A percentile compares a stretch with the other conserved stretches of the same genome.
phyloP scores from a whole-genome alignment of 352 stramenopile genomes.

The Pythium grandisporangium region DNA sequence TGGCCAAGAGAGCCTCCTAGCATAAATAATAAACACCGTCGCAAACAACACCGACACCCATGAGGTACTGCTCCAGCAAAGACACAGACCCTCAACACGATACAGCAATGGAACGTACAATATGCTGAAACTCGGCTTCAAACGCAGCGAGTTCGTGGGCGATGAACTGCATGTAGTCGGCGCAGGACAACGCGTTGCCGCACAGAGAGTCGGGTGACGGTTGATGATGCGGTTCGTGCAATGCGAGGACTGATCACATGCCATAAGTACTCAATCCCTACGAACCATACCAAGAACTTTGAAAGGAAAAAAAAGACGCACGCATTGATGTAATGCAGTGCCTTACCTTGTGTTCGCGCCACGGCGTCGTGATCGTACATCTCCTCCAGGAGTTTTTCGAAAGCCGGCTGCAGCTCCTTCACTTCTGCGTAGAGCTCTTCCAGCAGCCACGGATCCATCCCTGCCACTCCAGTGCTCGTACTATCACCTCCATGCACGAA shows the following conservation, averaged over 20 bases:
- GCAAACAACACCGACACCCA: no score
- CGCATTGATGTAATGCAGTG: slow-evolving; percentile 1
- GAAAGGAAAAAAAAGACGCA: no score
- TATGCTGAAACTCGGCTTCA: slow-evolving; percentile 76
- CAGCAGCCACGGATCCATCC: slow-evolving; percentile 55
- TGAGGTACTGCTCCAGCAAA: no score
- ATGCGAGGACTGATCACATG: no score
- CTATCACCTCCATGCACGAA: slow-evolving; percentile 20
- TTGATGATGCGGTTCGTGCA: no score
- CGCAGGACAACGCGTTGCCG: slow-evolving; percentile 24
- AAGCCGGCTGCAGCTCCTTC: slow-evolving; percentile 27
- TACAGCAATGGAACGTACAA: slow-evolving; percentile 58
- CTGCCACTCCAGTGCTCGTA: no score
- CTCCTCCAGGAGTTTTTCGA: slow-evolving; percentile 38
- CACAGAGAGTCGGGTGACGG: no score
- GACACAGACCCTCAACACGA: no score
- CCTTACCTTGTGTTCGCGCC: slow-evolving; percentile 24
- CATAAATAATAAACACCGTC: background rate
- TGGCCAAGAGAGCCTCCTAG: slow-evolving; percentile 51
- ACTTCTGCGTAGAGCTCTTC: slow-evolving; percentile 66
- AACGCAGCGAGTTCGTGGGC: slow-evolving; percentile 52
- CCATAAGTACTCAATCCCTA: no score
- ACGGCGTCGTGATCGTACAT: slow-evolving; percentile 47
- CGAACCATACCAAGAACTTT: no score
- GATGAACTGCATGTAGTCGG: slow-evolving; percentile 73